Evolutionary conservation across 371 early-diverging fungal genomes (phyloP).

Genomic region (Thermomucor indicae-seudaticae): DNA sequence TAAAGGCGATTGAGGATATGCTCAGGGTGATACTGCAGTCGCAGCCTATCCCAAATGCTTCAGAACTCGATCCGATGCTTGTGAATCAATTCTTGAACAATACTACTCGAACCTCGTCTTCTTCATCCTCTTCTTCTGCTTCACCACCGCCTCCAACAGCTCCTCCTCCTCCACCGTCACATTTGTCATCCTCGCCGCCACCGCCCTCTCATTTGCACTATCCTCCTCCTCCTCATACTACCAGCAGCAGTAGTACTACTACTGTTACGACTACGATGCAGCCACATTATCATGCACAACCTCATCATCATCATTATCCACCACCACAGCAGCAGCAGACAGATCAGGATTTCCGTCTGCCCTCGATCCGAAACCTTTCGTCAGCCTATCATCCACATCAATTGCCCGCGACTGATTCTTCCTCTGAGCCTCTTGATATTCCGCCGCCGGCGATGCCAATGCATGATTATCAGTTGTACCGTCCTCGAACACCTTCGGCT

Average conservation of each 20-base stretch:
- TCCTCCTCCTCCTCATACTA: not conserved
- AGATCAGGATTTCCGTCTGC: constrained; percentile 23
- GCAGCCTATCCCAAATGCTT: constrained; percentile 3
- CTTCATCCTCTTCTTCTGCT: constrained; percentile 12
- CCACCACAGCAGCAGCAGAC: constrained; percentile 1
- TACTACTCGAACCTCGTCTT: constrained; percentile 5
- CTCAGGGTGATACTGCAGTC: constrained; percentile 23
- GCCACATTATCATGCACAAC: not conserved
- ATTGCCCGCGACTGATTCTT: constrained; percentile 2
- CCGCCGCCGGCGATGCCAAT: constrained; percentile 11
- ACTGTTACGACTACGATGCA: too few species aligned
- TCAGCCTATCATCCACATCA: constrained; percentile 12
- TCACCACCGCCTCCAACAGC: constrained; percentile 8
- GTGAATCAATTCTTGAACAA: constrained; percentile 21
- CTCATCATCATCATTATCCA: not conserved
- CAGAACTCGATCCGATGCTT: constrained; percentile 13
- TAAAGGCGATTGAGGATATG: constrained; percentile 34
- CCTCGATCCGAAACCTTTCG: constrained; percentile 33
- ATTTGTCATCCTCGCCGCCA: not conserved
- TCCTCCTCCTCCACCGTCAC: constrained; percentile 1
- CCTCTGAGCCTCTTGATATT: constrained; percentile 2
- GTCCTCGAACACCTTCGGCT: constrained; percentile 10
- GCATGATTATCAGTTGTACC: constrained; percentile 5
- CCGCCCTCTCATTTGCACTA: not conserved
- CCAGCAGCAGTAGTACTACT: too few species aligned